Base-by-base conservation (phyloP, 108 stramenopile species). In the Fragilaria crotonensis region DNA sequence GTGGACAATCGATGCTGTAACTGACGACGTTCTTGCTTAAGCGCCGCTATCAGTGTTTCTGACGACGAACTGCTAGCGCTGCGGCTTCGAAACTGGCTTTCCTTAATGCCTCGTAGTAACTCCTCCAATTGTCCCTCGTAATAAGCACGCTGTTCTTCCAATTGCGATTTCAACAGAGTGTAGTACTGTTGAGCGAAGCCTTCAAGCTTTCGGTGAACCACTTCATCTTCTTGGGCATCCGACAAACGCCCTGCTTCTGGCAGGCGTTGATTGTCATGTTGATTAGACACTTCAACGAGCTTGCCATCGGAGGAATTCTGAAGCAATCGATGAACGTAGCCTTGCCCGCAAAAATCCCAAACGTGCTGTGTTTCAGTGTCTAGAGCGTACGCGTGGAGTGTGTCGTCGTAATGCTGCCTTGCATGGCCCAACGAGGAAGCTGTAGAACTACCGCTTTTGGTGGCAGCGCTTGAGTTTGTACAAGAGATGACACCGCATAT, bases 261-360 rank as follows among this genome's bases (percentile, higher is more conserved):
- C 5, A 79, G 71, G 25, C 88, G 70, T 70, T 85, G 85, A 18
- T 71, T 65, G 11, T 78, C 66, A 22, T 70, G 60, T 4, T 94
- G 94, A 76, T 94, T 90, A 29, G 59, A 61, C 1, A 84, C 79
- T 75, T 96, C 96, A 5, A 96, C 94, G 23, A 96, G 65, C 68
- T 96, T 96, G 2, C 91, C 94, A 73, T 95, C 95, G 36, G 89
- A 81, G 58, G 78, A 81, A 65, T 90, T 91, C 51, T 93, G 87
- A 26, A 97, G 58, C 22, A 97, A 66, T 17, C 96, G 73, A 71
- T 97, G 95, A 14, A 97, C 96, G 49, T 90, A 97, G 2, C 96
- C 96, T 45, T 90, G 92, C 0, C 96, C 96, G 1, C 83, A 90
- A 66, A 95, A 97, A 64, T 97, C 96, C 88, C 92, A 97, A 7